A percentile compares a stretch with the other conserved stretches of the same genome.
phyloP scores from a whole-genome alignment of 768 basidiomycete species.

The Asterophora parasitica region DNA sequence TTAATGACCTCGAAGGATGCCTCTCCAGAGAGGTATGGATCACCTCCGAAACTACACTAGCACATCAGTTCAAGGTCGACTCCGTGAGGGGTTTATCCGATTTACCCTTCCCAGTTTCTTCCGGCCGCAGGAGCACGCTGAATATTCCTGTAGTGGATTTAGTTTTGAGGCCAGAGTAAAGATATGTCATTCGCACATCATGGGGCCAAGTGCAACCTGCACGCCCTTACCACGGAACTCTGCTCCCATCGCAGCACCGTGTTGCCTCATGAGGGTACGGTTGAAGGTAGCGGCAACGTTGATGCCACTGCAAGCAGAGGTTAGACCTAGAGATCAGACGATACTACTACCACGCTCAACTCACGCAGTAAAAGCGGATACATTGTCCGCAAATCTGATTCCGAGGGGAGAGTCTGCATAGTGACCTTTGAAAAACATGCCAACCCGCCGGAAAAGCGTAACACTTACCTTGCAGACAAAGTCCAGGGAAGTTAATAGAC shows the following conservation, averaged over 20 bases:
- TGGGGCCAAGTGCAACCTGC: constrained; percentile 47
- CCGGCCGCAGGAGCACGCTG: constrained; percentile 43
- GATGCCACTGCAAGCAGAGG: constrained; percentile 32
- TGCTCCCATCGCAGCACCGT: constrained; percentile 52
- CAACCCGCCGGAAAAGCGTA: no score
- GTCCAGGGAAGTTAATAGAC: constrained; percentile 43
- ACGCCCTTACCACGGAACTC: constrained; percentile 62
- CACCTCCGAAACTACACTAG: constrained; percentile 38
- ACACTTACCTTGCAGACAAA: constrained; percentile 47
- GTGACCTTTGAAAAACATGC: no score
- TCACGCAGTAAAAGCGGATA: constrained; percentile 48
- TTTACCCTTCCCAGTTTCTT: constrained; percentile 49
- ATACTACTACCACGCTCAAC: constrained; percentile 8
- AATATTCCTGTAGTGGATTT: constrained; percentile 31
- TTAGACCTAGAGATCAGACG: not conserved
- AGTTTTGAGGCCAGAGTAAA: not conserved
- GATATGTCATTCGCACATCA: constrained; percentile 31
- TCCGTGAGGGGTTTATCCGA: not conserved
- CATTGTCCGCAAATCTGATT: constrained; percentile 42
- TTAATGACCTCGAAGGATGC: constrained; percentile 49
- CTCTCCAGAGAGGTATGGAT: constrained; percentile 51
- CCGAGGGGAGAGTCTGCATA: constrained; percentile 41
- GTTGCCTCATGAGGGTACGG: constrained; percentile 48
- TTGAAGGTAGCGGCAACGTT: constrained; percentile 53
- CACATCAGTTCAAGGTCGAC: not conserved